phyloP scores from a whole-genome alignment of 495 filamentous ascomycete genomes.

The Polyplosphaeria fusca region DNA sequence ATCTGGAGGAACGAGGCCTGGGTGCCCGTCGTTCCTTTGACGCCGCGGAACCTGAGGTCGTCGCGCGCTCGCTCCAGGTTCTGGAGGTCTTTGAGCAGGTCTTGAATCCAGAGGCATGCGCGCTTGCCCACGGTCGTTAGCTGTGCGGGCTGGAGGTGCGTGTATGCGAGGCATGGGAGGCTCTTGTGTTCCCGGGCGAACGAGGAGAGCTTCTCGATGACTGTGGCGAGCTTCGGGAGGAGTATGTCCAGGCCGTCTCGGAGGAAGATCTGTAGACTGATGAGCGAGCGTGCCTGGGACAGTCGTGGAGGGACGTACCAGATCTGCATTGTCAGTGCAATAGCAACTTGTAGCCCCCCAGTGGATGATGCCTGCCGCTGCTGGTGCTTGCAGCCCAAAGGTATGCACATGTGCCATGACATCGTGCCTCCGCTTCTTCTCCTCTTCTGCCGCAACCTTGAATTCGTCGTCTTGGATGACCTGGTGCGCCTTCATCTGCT shows the following conservation, averaged over 20 bases:
- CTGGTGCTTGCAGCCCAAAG: conserved; percentile 69
- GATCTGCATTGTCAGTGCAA: conserved; percentile 78
- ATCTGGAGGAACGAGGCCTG: conserved; percentile 74
- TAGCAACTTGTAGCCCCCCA: conserved; percentile 59
- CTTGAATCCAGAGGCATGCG: conserved; percentile 80
- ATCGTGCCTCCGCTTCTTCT: conserved; percentile 65
- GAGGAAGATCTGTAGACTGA: conserved; percentile 60
- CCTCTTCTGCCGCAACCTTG: conserved; percentile 69
- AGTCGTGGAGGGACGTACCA: conserved; percentile 38
- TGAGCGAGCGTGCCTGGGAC: conserved; percentile 3
- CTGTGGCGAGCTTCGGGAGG: conserved; percentile 79
- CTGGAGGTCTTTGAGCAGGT: conserved; percentile 81
- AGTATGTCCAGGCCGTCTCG: conserved; percentile 71
- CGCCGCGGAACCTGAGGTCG: conserved; percentile 76
- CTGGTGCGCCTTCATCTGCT: conserved; percentile 58
- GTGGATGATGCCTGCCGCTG: conserved; percentile 85
- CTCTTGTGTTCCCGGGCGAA: conserved; percentile 79
- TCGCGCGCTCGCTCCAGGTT: conserved; percentile 72
- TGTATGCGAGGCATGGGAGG: conserved; percentile 68
- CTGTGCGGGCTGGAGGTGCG: conserved; percentile 70
- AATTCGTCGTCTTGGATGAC: conserved; percentile 79
- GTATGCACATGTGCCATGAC: conserved; percentile 67
- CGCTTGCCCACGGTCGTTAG: conserved; percentile 81
- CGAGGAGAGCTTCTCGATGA: conserved; percentile 71
- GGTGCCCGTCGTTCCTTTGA: conserved; percentile 64